phyloP scores from a whole-genome alignment of 495 filamentous ascomycete species.

The Achaetomiella virescens region DNA sequence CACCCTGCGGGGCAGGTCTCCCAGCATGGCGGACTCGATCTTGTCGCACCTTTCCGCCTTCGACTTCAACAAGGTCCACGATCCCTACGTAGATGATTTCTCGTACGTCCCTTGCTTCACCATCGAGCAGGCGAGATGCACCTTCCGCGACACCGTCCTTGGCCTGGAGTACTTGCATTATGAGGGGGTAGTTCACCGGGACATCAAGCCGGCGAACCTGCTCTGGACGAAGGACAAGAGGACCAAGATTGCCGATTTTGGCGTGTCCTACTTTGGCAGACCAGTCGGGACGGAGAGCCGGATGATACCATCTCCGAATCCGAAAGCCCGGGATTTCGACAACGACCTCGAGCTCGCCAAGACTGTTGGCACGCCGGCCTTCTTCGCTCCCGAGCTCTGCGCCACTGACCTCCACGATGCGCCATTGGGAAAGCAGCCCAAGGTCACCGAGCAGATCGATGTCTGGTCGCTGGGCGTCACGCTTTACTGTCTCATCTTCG shows the following conservation, averaged over 20 bases:
- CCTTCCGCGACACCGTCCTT: conserved; percentile 88
- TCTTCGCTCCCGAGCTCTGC: conserved; percentile 97
- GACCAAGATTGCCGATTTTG: conserved; percentile 99
- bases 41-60: conserved; percentile 55
- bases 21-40: conserved; percentile 56
- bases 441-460: conserved; percentile 67
- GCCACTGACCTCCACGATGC: conserved; percentile 57
- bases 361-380: conserved; percentile 94
- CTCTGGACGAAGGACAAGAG: conserved; percentile 77
- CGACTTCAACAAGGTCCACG: conserved; percentile 46
- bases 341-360: conserved; percentile 93
- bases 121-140: conserved; percentile 71
- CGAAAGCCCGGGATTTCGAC: conserved; percentile 74
- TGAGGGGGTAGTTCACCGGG: conserved; percentile 92
- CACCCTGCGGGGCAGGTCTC: conserved; percentile 46
- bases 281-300: conserved; percentile 71
- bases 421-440: conserved; percentile 34
- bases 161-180: conserved; percentile 95
- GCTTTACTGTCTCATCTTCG: conserved; percentile 89
- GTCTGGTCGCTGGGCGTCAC: conserved; percentile 97
- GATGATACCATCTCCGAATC: conserved; percentile 76
- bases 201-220: conserved; percentile 98
- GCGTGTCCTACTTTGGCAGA: conserved; percentile 90
- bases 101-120: conserved; percentile 89
- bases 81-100: conserved; percentile 71